These are phyloP conservation scores for Debaryomyces nepalensis DNA, from an alignment of 1,139 yeast species.

Conservation along the genomic window DNA sequence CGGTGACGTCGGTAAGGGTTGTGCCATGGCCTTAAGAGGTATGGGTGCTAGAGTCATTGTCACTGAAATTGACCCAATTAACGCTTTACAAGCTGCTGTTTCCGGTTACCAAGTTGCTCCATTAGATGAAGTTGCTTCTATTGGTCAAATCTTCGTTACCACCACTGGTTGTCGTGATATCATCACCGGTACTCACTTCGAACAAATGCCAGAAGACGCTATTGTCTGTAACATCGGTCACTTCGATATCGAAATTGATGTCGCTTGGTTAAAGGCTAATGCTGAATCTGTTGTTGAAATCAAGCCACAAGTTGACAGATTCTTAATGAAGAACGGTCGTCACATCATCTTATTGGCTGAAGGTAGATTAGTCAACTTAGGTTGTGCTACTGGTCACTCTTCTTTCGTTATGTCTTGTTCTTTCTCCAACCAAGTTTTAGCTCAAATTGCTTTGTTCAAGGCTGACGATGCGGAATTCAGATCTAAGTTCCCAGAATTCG, in stretches of 20 bases:
- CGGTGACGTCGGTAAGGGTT: constrained; percentile 99
- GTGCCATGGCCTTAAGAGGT: constrained; percentile 98
- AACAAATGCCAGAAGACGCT: constrained; percentile 97
- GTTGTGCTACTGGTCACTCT: constrained; percentile 99
- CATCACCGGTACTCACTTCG: constrained; percentile 87
- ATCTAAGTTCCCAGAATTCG: constrained; percentile 82
- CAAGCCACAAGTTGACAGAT: constrained; percentile 99
- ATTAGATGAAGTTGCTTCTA: constrained; percentile 90
- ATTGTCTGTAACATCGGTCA: constrained; percentile 99
- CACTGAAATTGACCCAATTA: constrained; percentile 98
- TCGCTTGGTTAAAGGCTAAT: constrained; percentile 94
- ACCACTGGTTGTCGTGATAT: constrained; percentile 99
- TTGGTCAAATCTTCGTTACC: constrained; percentile 98
- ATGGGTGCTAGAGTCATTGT: constrained; percentile 99
- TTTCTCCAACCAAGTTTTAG: constrained; percentile 99
- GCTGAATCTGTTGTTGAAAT: constrained; percentile 92
- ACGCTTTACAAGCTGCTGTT: constrained; percentile 99
- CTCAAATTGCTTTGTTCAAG: constrained; percentile 98
- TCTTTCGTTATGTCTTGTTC: constrained; percentile 99
- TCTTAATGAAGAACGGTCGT: constrained; percentile 85
- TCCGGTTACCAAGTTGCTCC: constrained; percentile 98
- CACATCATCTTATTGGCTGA: constrained; percentile 97
- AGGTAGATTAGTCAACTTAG: constrained; percentile 99
- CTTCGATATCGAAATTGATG: constrained; percentile 98
- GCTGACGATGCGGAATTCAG: constrained; percentile 84